Base-by-base conservation (phyloP, 2,329 filamentous ascomycete genomes). In the Lecanoromycetidae sp. region DNA sequence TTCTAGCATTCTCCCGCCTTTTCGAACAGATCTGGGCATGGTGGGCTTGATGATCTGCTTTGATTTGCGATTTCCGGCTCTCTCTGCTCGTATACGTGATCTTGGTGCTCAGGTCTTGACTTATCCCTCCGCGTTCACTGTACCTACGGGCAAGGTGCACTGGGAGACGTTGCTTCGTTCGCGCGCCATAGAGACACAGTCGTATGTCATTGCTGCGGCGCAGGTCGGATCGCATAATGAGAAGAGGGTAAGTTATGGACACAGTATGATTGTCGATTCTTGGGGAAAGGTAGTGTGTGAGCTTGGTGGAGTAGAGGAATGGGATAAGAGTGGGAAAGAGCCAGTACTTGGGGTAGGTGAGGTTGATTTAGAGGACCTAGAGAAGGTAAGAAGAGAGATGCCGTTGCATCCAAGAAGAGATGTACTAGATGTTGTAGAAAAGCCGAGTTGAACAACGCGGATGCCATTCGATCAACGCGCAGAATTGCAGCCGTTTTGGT, bases 111-210 rank as follows among this genome's bases (percentile, higher is more conserved):
- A 94, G 52, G 69, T 94, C 44, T 69, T 95, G 41, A 79, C 86
- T 0, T 95, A 90, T 60, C 90, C 90, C 0, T 90, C 84, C 5
- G 90, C 90, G 3, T 96, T 95, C 60, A 94, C 88, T 0, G 74
- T 93, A 0, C 79, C 82, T 1, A 95, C 90, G 0, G 90, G 90
- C 0, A 72, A 71, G 48, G 84, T 84, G 1, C 90, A 95, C 65
- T 96, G 90, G 90, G 79, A 87, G 58, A 71, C 77, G 2, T 67
- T 96, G 5, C 69, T 95, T 12, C 72, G 84, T 23, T 80, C 86
- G 3, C 72, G 90, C 38, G 90, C 90, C 8, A 86, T 95, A 51
- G 90, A 95, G 70, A 87, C 82, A 15, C 84, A 95, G 66, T 79
- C 79, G 46, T 96, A 85, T 69, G 80, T 95, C 2, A 69, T 95